Base-by-base conservation (phyloP, 2,329 filamentous ascomycete genomes). In the Arachnomyces sp. region DNA sequence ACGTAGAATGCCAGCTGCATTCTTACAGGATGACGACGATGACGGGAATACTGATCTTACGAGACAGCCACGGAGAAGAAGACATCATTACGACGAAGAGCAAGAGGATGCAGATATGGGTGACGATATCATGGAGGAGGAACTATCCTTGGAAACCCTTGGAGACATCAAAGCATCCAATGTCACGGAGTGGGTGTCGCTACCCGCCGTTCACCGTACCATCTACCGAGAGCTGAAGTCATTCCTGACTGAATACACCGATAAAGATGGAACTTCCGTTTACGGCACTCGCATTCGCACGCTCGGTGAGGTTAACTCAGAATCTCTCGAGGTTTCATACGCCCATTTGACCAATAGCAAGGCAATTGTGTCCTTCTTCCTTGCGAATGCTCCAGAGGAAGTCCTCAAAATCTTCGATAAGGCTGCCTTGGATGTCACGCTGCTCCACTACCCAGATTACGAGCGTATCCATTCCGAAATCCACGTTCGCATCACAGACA, bases 401-500 rank as follows among this genome's bases (percentile, higher is more conserved):
- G 85, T 96, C 58, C 76, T 98, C 45, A 92, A 92, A 61, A 82
- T 98, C 36, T 96, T 98, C 56, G 92, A 98, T 53, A 82, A 94
- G 49, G 90, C 95, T 3, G 90, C 92, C 42, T 90, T 98, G 78
- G 92, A 98, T 48, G 89, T 93, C 29, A 90, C 93, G 4, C 77
- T 96, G 15, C 79, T 96, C 40, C 88, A 96, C 62, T 98, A 96
- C 65, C 90, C 89, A 2, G 89, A 96, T 62, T 98, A 98, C 61
- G 88, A 94, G 61, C 84, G 88, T 46, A 98, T 98, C 54, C 92
- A 96, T 64, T 84, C 88, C 18, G 92, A 98, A 63, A 94, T 98
- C 39, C 92, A 98, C 59, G 90, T 98, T 40, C 88, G 92, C 45
- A 94, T 98, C 57, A 89, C 88, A 15, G 90, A 96, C 54, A 73